A percentile compares a stretch with the other conserved stretches of the same genome.
Conservation (phyloP, 2,329 filamentous ascomycete genomes). For the Alternaria sp. region DNA sequence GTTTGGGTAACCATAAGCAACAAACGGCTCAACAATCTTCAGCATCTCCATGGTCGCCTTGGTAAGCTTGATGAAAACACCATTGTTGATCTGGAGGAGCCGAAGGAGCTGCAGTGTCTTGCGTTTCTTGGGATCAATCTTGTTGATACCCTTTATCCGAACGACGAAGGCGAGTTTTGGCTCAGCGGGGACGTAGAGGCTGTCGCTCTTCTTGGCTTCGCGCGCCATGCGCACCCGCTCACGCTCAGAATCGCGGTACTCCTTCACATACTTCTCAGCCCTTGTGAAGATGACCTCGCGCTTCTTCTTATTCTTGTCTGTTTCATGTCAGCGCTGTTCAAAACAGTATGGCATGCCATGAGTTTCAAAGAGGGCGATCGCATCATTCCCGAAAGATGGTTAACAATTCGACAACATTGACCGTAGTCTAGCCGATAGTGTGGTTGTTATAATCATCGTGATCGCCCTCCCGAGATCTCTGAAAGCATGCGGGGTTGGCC, state of each 20-base stretch:
- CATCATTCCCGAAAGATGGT: constrained; percentile 99
- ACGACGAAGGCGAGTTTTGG: constrained; percentile 96
- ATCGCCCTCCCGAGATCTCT: constrained; percentile 35
- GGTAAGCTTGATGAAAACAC: constrained; percentile 96
- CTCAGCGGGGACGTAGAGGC: constrained; percentile 94
- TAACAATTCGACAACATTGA: constrained; percentile 98
- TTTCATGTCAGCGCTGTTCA: constrained; percentile 46
- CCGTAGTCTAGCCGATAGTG: constrained; percentile 88
- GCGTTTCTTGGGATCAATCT: constrained; percentile 99
- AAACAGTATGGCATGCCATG: constrained; percentile 21
- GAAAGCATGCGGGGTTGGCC: constrained; percentile 51
- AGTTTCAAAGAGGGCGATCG: constrained; percentile 38
- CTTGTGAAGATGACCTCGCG: constrained; percentile 99
- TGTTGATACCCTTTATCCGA: constrained; percentile 99
- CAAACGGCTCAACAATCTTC: constrained; percentile 97
- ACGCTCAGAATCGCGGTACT: constrained; percentile 97
- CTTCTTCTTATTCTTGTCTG: constrained; percentile 97
- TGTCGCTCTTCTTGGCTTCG: constrained; percentile 88
- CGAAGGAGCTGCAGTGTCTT: constrained; percentile 99
- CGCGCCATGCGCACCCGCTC: constrained; percentile 96
- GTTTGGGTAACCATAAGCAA: constrained; percentile 99
- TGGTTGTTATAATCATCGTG: constrained; percentile 87
- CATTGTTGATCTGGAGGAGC: constrained; percentile 99
- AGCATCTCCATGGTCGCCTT: constrained; percentile 98
- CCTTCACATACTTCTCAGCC: constrained; percentile 99